These are phyloP conservation scores for Aspergillus aculeatinus DNA, from an alignment of 2,329 filamentous ascomycete genomes.

Conservation along the genomic window DNA sequence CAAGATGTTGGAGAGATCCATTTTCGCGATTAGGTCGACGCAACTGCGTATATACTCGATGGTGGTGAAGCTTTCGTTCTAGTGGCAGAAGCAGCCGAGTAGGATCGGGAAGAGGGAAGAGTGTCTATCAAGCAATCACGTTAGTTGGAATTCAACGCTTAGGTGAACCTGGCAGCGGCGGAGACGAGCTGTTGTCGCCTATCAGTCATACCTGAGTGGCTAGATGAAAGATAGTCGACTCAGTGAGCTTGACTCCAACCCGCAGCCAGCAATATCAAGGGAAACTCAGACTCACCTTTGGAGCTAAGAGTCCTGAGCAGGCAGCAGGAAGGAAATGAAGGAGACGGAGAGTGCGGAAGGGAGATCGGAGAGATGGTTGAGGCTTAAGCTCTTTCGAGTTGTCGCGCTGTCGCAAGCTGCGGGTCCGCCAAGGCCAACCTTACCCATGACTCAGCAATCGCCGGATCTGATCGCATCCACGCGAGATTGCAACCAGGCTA, in stretches of 20 bases:
- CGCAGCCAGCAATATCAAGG: neutral
- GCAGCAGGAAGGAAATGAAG: neutral
- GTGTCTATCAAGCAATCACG: neutral
- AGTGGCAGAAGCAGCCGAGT: neutral
- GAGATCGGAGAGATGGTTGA: constrained; percentile 21
- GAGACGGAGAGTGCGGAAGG: constrained; percentile 17
- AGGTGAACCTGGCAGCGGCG: neutral
- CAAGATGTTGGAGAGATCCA: constrained; percentile 94
- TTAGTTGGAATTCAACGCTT: neutral
- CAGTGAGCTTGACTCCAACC: neutral
- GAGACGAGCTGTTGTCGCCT: neutral
- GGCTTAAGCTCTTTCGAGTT: constrained; percentile 17
- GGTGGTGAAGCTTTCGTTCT: neutral
- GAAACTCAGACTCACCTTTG: constrained; percentile 1
- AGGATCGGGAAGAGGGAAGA: neutral
- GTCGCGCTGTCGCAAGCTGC: constrained; percentile 34
- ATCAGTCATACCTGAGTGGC: constrained; percentile 4
- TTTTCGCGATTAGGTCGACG: constrained; percentile 42
- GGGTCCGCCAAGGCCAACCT: constrained; percentile 33
- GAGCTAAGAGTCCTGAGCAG: constrained; percentile 2
- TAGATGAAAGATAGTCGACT: constrained; percentile 10
- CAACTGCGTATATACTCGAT: neutral
- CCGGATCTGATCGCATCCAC: neutral
- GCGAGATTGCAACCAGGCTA: neutral
- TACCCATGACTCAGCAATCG: constrained; percentile 27